Base-by-base conservation (phyloP, 2,329 filamentous ascomycete species). In the Didymella pomorum region DNA sequence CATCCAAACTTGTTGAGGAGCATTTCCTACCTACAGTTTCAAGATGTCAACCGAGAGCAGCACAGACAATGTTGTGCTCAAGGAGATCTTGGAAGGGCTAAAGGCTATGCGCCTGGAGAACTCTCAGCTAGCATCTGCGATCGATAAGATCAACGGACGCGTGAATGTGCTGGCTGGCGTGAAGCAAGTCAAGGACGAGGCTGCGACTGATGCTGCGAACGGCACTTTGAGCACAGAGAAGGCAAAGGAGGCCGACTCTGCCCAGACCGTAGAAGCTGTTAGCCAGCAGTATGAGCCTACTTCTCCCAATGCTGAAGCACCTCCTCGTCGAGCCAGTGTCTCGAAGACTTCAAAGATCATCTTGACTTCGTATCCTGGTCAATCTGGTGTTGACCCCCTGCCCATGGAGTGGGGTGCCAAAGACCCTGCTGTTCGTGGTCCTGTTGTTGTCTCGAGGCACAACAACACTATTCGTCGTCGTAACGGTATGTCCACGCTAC, bases 311-410 rank as follows among this genome's bases (percentile, higher is more conserved):
- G 65, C 68, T 64, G 73, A 75, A 66, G 62, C 67, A 39, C 58
- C 71, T 28, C 67, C 71, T 63, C 74, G 78, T 65, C 75, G 78
- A 65, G 62, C 77, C 41, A 82, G 78, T 66, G 71, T 79, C 45
- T 79, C 79, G 47, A 79, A 78, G 75, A 82, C 81, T 37, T 86
- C 84, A 43, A 87, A 87, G 67, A 89, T 89, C 71, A 88, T 89
- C 65, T 80, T 91, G 65, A 91, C 89, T 49, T 97, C 93, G 6
- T 97, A 98, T 78, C 94, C 94, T 26, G 93, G 92, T 68, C 94
- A 97, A 79, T 92, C 91, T 65, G 94, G 94, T 62, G 94, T 98
- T 77, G 91, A 96, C 65, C 93, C 94, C n/a, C 81, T 97, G 50
- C 86, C 88, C 21, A 87, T 98, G 83, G 84, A 90, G 67, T 98